Percentiles rank a stretch among this genome's conserved stretches.
Evolutionary conservation across 352 stramenopile genomes (phyloP).

Genomic region (Thraustochytrium striatum): DNA sequence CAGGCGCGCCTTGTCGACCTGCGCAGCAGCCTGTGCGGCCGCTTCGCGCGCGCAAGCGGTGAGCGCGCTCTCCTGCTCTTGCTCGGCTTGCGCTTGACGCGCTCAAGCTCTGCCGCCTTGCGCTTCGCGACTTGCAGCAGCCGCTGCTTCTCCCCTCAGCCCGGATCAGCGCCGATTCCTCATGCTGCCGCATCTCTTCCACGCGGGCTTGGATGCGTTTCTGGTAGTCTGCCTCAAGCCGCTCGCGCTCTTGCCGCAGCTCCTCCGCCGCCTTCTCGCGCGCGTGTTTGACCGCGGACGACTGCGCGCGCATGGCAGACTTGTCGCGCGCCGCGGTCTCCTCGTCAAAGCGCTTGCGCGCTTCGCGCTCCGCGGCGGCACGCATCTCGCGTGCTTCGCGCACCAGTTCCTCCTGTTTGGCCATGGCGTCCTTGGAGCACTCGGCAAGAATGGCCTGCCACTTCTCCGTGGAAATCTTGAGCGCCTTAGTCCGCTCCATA

Average conservation of each 20-base stretch:
- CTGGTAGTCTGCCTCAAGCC: not conserved
- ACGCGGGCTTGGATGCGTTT: not conserved
- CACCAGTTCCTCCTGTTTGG: slow-evolving; percentile 12
- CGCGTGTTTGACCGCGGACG: not conserved
- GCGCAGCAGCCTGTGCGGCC: slow-evolving; percentile 1
- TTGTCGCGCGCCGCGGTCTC: slow-evolving; percentile 3
- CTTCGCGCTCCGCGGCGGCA: not conserved
- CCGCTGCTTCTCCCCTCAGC: slow-evolving; percentile 27
- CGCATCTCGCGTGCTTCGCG: not conserved
- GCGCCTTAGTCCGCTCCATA: not conserved
- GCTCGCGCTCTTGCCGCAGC: not conserved
- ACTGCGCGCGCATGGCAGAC: not conserved
- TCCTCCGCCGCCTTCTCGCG: not conserved
- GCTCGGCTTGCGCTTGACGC: not conserved
- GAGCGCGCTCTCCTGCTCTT: not conserved
- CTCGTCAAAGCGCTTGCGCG: not conserved
- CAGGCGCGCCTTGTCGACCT: not conserved
- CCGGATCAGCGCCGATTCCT: slow-evolving; percentile 8
- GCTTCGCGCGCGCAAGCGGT: slow-evolving; percentile 14
- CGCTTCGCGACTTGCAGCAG: not conserved
- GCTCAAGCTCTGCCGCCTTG: slow-evolving; percentile 9
- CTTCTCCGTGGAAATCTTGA: slow-evolving; percentile 34
- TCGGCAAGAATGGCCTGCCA: slow-evolving; percentile 21
- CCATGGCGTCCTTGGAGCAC: not conserved
- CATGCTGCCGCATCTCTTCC: not conserved